A percentile compares a stretch with the other conserved stretches of the same genome.
Evolutionary conservation across 768 basidiomycete species (phyloP).

Genomic region (Strobilomyces dryophilus): DNA sequence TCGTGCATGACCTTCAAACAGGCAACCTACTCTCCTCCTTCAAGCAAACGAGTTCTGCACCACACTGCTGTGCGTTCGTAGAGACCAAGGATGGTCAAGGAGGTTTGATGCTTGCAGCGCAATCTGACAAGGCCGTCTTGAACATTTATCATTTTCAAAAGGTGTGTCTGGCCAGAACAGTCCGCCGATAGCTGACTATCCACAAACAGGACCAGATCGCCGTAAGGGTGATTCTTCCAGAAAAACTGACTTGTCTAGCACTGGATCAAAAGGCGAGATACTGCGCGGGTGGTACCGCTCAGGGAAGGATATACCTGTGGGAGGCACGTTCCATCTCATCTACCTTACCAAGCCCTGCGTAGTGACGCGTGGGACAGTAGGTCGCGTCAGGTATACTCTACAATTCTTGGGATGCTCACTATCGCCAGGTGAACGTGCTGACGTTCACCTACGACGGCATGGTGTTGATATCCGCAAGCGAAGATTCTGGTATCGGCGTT

Average conservation of each 20-base stretch:
- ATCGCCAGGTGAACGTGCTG: slow-evolving; percentile 80
- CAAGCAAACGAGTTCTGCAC: slow-evolving; percentile 72
- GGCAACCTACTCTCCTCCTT: slow-evolving; percentile 76
- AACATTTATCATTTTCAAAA: slow-evolving; percentile 95
- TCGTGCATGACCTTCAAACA: slow-evolving; percentile 79
- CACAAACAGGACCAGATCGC: slow-evolving; percentile 78
- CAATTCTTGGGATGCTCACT: slow-evolving; percentile 93
- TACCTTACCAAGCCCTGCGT: not conserved
- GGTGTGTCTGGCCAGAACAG: slow-evolving; percentile 32
- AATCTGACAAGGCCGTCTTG: slow-evolving; percentile 83
- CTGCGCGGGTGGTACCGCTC: slow-evolving; percentile 83
- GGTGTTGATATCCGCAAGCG: slow-evolving; percentile 79
- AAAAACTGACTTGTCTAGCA: slow-evolving; percentile 79
- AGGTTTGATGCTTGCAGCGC: slow-evolving; percentile 79
- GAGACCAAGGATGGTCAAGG: slow-evolving; percentile 70
- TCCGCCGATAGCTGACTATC: not conserved
- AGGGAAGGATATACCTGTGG: slow-evolving; percentile 93
- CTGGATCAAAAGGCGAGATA: slow-evolving; percentile 68
- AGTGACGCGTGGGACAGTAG: slow-evolving; percentile 41
- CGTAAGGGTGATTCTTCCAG: slow-evolving; percentile 82
- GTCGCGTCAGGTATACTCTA: slow-evolving; percentile 90
- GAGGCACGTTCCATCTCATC: slow-evolving; percentile 58
- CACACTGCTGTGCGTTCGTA: slow-evolving; percentile 65
- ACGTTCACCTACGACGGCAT: slow-evolving; percentile 81
- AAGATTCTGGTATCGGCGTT: slow-evolving; percentile 85